Evolutionary conservation across 768 basidiomycete genomes (phyloP), one percentile per base, ranked within the genome.

Genomic region (Tephrocybe sp.): DNA sequence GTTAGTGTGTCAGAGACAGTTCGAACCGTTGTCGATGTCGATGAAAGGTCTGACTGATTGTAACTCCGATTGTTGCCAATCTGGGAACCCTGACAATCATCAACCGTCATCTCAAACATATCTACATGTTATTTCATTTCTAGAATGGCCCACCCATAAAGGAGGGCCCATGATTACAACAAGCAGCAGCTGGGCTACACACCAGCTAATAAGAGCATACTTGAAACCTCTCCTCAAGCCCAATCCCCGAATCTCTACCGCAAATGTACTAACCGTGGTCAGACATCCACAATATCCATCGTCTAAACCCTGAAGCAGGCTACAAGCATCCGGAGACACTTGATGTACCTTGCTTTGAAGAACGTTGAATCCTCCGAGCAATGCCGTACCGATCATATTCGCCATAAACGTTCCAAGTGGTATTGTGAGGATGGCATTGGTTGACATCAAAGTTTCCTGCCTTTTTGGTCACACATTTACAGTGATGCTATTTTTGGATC

Each of bases 231-330:
- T 81, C 65, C 79, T 63, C 25, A 72, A 64, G 36, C 71, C 66
- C 52, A 94, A 69, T 34, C 78, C 77, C 27, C 73, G 68, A 18
- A 90, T 64, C 63, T 99, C 97, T 8, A 84, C 84, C 1, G 83
- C 87, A 61, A 98, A 95, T 15, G 94, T 98, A 65, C 89, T 92
- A 57, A 99, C 79, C 1, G 97, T 99, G 1, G 88, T 94, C 57
- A 98, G 73, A 69, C 92, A 94, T 10, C 94, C 97, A 63, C 94
- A 97, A 62, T 92, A 97, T 6, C 97, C 97, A 63, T 97, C 92
- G 19, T 75, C 73, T 30, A 98, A 68, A 1, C 92, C 94, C 61
- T 90, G 86, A 34, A 97, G 66, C 16, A 91, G 71, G 21, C 79
- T 74, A 61, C 94, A 97, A 27, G 79, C 74, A 50, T 75, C 68